Conservation (phyloP, 257 asterid species). For the Cruciata laevipes region DNA sequence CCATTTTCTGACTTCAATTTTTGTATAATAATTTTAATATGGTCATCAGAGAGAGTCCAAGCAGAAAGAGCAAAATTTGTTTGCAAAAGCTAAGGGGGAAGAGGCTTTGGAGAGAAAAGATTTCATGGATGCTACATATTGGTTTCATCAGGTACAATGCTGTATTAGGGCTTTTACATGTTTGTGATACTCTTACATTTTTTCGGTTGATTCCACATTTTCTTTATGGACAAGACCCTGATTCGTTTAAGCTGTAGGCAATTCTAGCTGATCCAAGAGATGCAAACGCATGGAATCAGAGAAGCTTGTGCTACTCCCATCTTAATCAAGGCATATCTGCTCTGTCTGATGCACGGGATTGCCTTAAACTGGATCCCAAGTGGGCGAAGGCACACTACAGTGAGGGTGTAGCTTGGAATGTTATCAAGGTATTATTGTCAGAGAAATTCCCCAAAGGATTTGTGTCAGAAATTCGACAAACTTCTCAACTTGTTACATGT, state of each 20-base stretch:
- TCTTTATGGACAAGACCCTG: no score
- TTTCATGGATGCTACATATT: constrained; percentile 18
- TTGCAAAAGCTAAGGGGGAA: constrained; percentile 8
- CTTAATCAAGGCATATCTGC: neutral
- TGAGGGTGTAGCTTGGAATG: constrained; percentile 15
- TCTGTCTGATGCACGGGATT: constrained; percentile 3
- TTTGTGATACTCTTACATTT: neutral
- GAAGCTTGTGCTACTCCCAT: constrained; percentile 4
- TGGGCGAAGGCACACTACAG: constrained; percentile 19
- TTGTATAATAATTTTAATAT: neutral
- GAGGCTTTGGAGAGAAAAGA: constrained; percentile 6
- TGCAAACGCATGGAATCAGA: neutral
- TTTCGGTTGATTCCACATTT: neutral
- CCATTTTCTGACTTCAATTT: neutral
- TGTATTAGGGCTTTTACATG: neutral
- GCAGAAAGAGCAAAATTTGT: neutral
- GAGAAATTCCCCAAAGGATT: neutral
- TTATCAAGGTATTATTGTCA: neutral
- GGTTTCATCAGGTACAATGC: constrained; percentile 22
- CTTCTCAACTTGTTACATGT: neutral
- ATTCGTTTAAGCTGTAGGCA: constrained; percentile 7
- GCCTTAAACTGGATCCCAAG: constrained; percentile 4
- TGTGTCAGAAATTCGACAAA: neutral
- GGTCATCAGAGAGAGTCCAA: constrained; percentile 15
- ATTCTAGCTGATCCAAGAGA: neutral